Conservation (phyloP, 2,329 filamentous ascomycete species). For the Huntiella abstrusa region DNA sequence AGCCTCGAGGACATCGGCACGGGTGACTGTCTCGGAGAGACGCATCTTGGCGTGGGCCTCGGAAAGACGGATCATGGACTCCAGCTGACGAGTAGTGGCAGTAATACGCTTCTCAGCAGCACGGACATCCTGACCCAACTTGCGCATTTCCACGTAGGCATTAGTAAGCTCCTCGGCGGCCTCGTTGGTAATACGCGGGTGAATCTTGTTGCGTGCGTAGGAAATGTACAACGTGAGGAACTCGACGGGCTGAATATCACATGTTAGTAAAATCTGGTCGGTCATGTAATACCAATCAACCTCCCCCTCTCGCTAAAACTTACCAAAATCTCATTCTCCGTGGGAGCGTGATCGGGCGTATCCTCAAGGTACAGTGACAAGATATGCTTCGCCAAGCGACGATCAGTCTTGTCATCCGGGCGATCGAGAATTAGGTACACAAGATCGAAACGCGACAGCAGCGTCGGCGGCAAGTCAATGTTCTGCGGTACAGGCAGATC, state of each 20-base stretch:
- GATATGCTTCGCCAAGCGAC: constrained; percentile 75
- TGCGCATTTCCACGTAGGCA: constrained; percentile 86
- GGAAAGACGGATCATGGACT: constrained; percentile 92
- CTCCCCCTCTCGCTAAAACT: constrained; percentile 19
- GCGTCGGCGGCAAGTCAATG: constrained; percentile 86
- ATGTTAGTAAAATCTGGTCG: constrained; percentile 1
- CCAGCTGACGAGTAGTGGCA: constrained; percentile 86
- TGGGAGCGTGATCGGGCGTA: constrained; percentile 63
- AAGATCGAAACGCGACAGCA: constrained; percentile 88
- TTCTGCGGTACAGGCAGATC: constrained; percentile 93
- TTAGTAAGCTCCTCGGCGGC: constrained; percentile 72
- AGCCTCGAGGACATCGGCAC: constrained; percentile 71
- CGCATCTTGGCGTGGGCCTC: constrained; percentile 99
- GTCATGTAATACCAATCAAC: not conserved
- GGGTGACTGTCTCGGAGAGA: constrained; percentile 55
- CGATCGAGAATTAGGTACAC: constrained; percentile 93
- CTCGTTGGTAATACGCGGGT: constrained; percentile 61
- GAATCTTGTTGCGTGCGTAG: constrained; percentile 72
- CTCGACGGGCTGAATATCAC: constrained; percentile 51
- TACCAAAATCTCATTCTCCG: constrained; percentile 61
- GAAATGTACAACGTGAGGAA: constrained; percentile 96
- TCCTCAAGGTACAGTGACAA: constrained; percentile 96
- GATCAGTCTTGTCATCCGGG: constrained; percentile 76
- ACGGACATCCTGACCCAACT: constrained; percentile 73
- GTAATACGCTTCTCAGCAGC: constrained; percentile 90